phyloP scores from a whole-genome alignment of 192 early-diverging fungal species.

The Coemansia sp. region DNA sequence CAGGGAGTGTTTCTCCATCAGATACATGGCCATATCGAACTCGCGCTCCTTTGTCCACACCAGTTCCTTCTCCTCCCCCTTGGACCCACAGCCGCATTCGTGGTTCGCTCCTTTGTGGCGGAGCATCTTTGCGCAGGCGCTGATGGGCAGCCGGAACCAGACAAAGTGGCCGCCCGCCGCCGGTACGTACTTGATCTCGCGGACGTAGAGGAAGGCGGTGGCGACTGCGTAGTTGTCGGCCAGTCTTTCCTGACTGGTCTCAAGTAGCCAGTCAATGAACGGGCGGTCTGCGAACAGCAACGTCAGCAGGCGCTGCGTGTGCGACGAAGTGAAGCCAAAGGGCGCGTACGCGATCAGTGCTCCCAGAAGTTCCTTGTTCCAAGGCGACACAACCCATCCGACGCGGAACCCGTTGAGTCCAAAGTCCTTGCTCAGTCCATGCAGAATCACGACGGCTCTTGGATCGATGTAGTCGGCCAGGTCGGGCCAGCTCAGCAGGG shows the following conservation, averaged over 20 bases:
- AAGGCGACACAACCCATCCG: constrained; percentile 63
- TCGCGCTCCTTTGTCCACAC: constrained; percentile 53
- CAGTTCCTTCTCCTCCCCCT: background rate
- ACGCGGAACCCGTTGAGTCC: constrained; percentile 71
- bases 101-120: constrained; percentile 12
- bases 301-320: constrained; percentile 59
- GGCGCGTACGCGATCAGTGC: constrained; percentile 38
- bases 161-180: constrained; percentile 74
- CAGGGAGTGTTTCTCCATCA: constrained; percentile 57
- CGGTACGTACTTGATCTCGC: constrained; percentile 57
- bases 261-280: constrained; percentile 62
- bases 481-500: constrained; percentile 59
- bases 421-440: constrained; percentile 86
- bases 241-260: constrained; percentile 59
- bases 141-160: constrained; percentile 53
- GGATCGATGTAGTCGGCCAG: constrained; percentile 64
- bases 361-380: constrained; percentile 55
- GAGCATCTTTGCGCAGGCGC: constrained; percentile 49
- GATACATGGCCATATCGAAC: constrained; percentile 50
- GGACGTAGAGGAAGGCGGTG: constrained; percentile 42
- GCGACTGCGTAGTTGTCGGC: constrained; percentile 54
- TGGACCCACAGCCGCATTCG: background rate
- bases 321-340: constrained; percentile 65
- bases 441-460: constrained; percentile 64
- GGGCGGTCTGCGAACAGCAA: constrained; percentile 58